These are phyloP conservation scores for Yamadazyma triangularis DNA, from an alignment of 1,139 yeast genomes.

Conservation along the genomic window DNA sequence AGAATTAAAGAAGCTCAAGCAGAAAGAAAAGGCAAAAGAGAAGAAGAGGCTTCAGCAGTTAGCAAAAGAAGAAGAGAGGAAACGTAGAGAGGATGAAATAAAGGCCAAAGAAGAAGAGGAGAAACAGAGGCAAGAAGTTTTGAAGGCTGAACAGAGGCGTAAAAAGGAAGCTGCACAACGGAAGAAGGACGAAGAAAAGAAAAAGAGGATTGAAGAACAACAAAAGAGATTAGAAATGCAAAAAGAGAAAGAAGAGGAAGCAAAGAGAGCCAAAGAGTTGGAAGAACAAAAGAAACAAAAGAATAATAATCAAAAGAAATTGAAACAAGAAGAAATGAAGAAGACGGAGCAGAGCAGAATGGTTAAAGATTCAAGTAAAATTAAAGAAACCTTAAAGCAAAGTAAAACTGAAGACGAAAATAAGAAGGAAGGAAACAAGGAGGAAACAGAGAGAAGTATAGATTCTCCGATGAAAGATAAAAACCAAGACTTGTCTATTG, in stretches of 20 bases:
- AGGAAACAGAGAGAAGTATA: slow-evolving; percentile 20
- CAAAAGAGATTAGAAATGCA: slow-evolving; percentile 43
- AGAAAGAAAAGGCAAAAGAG: slow-evolving; percentile 74
- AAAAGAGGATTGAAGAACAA: slow-evolving; percentile 38
- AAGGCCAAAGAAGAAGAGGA: slow-evolving; percentile 32
- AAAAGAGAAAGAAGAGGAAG: slow-evolving; percentile 47
- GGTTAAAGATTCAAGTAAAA: too few species aligned
- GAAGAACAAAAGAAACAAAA: slow-evolving; percentile 21
- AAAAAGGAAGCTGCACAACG: slow-evolving; percentile 46
- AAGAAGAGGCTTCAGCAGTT: slow-evolving; percentile 65
- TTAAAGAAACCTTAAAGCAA: slow-evolving; percentile 13
- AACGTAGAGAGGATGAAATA: slow-evolving; percentile 53
- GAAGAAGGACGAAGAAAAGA: slow-evolving; percentile 53
- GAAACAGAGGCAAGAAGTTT: slow-evolving; percentile 29
- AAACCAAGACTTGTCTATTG: slow-evolving; percentile 13
- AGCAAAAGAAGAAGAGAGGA: slow-evolving; percentile 74
- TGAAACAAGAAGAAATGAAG: slow-evolving; percentile 46
- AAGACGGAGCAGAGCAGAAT: slow-evolving; percentile 31
- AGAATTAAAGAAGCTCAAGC: slow-evolving; percentile 66
- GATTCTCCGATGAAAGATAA: slow-evolving; percentile 24
- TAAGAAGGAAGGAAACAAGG: slow-evolving; percentile 1
- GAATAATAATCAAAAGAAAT: slow-evolving; percentile 35
- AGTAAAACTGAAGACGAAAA: neutral
- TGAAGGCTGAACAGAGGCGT: slow-evolving; percentile 40
- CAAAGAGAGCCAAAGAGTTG: slow-evolving; percentile 18